Conservation (phyloP, 2,329 filamentous ascomycete genomes). For the Chaetomium sp. region DNA sequence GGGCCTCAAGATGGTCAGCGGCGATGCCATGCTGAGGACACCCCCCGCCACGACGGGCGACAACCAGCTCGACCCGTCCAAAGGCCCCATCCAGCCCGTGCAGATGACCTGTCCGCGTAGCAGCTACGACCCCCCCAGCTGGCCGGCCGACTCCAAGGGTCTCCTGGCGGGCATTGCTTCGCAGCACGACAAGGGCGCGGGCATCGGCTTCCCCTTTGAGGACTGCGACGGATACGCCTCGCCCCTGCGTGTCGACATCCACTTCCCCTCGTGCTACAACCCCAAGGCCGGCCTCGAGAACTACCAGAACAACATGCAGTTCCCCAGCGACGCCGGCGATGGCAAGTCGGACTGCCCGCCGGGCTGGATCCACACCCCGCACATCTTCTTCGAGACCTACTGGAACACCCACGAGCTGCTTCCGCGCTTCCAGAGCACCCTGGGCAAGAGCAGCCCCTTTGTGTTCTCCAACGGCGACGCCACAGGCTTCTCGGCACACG, state of each 20-base stretch:
- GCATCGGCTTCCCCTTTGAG: conserved; percentile 62
- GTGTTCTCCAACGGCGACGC: conserved; percentile 63
- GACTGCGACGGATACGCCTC: conserved; percentile 59
- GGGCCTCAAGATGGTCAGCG: conserved; percentile 65
- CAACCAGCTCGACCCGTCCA: conserved; percentile 44
- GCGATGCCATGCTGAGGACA: conserved; percentile 52
- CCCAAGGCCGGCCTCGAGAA: conserved; percentile 52
- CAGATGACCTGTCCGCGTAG: conserved; percentile 56
- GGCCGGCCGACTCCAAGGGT: conserved; percentile 50
- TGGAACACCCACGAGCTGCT: conserved; percentile 51
- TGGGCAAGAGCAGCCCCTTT: conserved; percentile 54
- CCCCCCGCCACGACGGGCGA: conserved; percentile 48
- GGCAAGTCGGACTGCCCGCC: conserved; percentile 48
- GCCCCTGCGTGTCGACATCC: conserved; percentile 58
- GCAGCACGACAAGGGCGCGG: conserved; percentile 47
- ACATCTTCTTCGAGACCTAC: conserved; percentile 55
- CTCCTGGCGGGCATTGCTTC: conserved; percentile 49
- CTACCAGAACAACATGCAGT: conserved; percentile 60
- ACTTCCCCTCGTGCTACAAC: conserved; percentile 71
- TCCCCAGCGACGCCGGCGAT: conserved; percentile 43
- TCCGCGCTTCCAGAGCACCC: conserved; percentile 45
- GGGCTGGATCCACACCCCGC: conserved; percentile 49
- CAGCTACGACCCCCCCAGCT: conserved; percentile 44
- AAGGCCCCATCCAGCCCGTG: conserved; percentile 46
- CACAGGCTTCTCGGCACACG: conserved; percentile 65